phyloP scores from a whole-genome alignment of 148 eudicot genomes.

The Spergularia bocconei region DNA sequence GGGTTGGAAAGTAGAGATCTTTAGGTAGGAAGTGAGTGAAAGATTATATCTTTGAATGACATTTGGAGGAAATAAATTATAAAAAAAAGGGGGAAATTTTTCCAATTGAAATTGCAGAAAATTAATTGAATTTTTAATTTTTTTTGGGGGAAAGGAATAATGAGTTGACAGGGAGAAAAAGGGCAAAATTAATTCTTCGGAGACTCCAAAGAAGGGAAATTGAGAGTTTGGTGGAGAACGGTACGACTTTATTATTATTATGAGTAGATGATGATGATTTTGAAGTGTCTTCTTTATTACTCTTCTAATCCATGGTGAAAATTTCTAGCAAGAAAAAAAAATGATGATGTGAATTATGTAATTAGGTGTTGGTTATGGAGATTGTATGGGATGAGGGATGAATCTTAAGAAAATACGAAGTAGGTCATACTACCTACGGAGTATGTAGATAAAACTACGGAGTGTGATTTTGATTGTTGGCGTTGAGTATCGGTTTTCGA shows the following conservation, averaged over 20 bases:
- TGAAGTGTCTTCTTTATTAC: not conserved
- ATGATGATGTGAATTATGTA: too few species aligned
- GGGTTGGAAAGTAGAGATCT: slow-evolving; percentile 8
- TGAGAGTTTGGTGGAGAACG: slow-evolving; percentile 8
- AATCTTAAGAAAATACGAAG: too few species aligned
- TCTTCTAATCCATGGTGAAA: too few species aligned
- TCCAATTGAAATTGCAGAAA: not conserved
- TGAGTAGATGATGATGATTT: not conserved
- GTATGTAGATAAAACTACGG: too few species aligned
- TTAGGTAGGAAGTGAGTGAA: not conserved
- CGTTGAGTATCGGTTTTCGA: too few species aligned
- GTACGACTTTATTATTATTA: not conserved
- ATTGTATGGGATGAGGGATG: too few species aligned
- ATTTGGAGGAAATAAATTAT: not conserved
- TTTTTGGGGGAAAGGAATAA: not conserved
- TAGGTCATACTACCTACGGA: too few species aligned
- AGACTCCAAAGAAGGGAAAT: slow-evolving; percentile 14
- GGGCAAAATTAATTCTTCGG: slow-evolving; percentile 12
- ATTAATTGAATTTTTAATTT: too few species aligned
- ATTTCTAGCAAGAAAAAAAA: too few species aligned
- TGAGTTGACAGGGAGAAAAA: not conserved
- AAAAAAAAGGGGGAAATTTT: not conserved
- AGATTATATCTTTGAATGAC: not conserved
- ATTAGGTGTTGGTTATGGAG: too few species aligned
- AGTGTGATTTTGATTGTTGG: too few species aligned